These are phyloP conservation scores for Diplodia intermedia DNA, from an alignment of 2,329 filamentous ascomycete genomes.

Conservation along the genomic window DNA sequence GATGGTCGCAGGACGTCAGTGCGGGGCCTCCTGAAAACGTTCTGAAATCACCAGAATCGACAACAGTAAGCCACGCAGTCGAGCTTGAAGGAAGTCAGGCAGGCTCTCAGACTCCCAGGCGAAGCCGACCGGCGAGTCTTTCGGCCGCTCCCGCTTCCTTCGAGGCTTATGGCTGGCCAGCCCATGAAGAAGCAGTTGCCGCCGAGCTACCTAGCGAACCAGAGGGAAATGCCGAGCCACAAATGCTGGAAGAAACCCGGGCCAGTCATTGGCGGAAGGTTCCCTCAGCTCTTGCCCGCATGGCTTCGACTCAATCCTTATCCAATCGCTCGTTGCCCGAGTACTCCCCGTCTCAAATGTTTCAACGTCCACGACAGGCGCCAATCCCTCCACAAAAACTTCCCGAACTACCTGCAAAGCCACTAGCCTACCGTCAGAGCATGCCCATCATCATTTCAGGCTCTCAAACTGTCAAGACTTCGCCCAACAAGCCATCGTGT, in stretches of 20 bases:
- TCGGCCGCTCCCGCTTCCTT: conserved; percentile 16
- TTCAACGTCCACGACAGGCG: conserved; percentile 10
- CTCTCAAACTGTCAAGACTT: neutral
- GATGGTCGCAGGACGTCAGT: neutral
- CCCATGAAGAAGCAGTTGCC: neutral
- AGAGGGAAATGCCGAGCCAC: neutral
- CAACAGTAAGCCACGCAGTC: neutral
- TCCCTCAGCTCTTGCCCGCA: conserved; percentile 15
- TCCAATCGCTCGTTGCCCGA: conserved; percentile 13
- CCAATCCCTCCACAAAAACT: conserved; percentile 9
- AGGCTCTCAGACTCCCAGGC: neutral
- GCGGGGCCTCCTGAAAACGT: neutral
- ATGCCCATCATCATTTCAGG: conserved; percentile 22
- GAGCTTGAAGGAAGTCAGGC: conserved; percentile 11
- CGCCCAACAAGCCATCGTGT: neutral
- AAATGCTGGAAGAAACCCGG: neutral
- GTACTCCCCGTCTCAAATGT: conserved; percentile 22
- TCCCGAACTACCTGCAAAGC: conserved; percentile 15
- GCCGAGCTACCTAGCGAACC: conserved; percentile 5
- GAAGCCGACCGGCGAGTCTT: conserved; percentile 10
- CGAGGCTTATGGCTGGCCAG: conserved; percentile 7
- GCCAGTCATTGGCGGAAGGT: conserved; percentile 18
- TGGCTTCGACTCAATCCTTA: conserved; percentile 18
- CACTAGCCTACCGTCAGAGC: conserved; percentile 20
- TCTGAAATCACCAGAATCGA: neutral